Evolutionary conservation across 306 rosid genomes (phyloP).

Genomic region (Argentina anserina): DNA sequence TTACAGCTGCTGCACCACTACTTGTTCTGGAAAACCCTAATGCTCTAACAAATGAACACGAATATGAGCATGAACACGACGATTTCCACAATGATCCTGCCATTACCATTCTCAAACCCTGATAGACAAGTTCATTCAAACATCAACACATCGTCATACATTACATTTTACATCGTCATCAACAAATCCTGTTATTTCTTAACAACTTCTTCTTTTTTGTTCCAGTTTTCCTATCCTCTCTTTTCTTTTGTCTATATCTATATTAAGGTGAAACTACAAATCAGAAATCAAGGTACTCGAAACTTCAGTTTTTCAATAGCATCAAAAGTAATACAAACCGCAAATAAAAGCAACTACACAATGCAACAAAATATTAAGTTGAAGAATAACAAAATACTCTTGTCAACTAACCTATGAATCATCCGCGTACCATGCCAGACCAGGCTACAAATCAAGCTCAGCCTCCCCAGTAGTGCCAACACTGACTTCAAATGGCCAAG

Average conservation of each 20-base stretch:
- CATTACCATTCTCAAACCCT: constrained; percentile 7
- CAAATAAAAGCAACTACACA: too few species aligned
- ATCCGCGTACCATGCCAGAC: neutral
- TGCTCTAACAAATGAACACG: constrained; percentile 4
- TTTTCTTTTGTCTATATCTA: too few species aligned
- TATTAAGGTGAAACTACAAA: too few species aligned
- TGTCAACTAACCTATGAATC: neutral
- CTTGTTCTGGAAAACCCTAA: constrained; percentile 11
- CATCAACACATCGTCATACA: neutral
- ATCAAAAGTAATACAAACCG: too few species aligned
- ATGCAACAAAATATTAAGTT: too few species aligned
- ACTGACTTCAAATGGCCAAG: neutral
- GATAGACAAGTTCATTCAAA: constrained; percentile 7
- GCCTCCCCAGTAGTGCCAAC: neutral
- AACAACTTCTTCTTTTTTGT: too few species aligned
- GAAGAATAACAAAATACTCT: neutral
- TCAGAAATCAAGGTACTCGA: too few species aligned
- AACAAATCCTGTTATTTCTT: too few species aligned
- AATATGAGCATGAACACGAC: constrained; percentile 7
- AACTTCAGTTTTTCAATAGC: too few species aligned
- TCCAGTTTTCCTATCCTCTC: too few species aligned
- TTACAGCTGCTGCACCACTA: neutral
- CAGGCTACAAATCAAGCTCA: neutral
- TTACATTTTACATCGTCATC: too few species aligned
- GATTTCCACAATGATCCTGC: constrained; percentile 2